Conservation (phyloP, 1,284 basidiomycete species). For the Agroathelia rolfsii region DNA sequence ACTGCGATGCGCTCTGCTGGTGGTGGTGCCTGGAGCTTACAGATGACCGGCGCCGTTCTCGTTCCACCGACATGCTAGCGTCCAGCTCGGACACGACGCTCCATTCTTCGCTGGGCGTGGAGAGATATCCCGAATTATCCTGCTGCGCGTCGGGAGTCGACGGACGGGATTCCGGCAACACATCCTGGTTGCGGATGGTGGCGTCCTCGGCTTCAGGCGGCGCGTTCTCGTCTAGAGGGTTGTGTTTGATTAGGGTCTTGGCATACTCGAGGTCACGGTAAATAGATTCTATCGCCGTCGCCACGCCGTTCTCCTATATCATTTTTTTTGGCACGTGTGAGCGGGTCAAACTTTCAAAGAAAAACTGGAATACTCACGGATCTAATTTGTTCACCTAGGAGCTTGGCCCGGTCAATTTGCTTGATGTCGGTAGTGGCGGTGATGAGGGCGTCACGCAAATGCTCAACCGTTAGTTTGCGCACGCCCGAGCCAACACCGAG, state of each 20-base stretch:
- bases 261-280: conserved; percentile 91
- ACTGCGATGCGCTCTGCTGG: conserved; percentile 19
- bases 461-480: conserved; percentile 74
- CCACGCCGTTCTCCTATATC: conserved; percentile 77
- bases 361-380: conserved; percentile 45
- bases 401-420: conserved; percentile 77
- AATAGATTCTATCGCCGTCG: conserved; percentile 82
- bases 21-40: conserved; percentile 33
- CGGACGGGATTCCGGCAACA: conserved; percentile 16
- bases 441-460: conserved; percentile 67
- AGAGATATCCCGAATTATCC: conserved; percentile 38
- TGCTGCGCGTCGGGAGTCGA: conserved; percentile 22
- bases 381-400: conserved; percentile 79
- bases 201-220: conserved; percentile 33
- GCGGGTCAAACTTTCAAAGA: no score
- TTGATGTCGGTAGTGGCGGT: conserved; percentile 80
- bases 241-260: conserved; percentile 70
- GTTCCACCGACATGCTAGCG: no score
- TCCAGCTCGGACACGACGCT: conserved; percentile 73
- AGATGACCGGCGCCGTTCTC: conserved; percentile 37
- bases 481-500: conserved; percentile 84
- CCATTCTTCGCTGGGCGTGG: conserved; percentile 71
- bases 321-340: no score
- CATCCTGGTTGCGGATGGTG: conserved; percentile 33
- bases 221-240: conserved; percentile 17